Base-by-base conservation (phyloP, 306 rosid species). In the Hippophae tibetana region DNA sequence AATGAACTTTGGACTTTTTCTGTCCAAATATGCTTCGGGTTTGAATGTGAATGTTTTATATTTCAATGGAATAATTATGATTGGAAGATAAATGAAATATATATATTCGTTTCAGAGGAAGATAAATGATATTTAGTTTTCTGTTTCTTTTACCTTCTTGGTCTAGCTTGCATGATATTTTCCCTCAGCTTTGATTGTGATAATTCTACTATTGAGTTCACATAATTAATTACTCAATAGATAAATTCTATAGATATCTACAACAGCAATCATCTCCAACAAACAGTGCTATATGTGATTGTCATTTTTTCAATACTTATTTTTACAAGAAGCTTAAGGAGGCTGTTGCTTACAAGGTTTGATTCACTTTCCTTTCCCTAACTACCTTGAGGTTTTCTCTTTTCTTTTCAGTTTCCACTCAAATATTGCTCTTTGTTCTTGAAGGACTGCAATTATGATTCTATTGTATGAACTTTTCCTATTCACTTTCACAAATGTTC, bases 271-370 rank as follows among this genome's bases (percentile, higher is more conserved):
- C 83, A 60, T 80, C 85, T 69, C 76, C 74, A 65, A 57, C 80
- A 66, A 65, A 70, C 67, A 72, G 56, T 54, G 75, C 78, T 43
- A 73, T 61, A 61, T 70, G 69, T n/a, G 82, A 80, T 67, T 92
- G 74, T 78, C 95, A 87, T 76, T 83, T 92, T 69, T 82, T 92
- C 70, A 92, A 88, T 67, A 92, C 98, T 31, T 92, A 79, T 76
- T 92, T 92, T 70, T 92, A 87, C 79, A 69, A 83, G 63, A 92
- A 90, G 89, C 92, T 92, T 57, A 82, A 78, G 75, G 92, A 87
- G 69, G 98, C 90, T 67, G 82, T 80, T 47, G 78, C 88, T 50
- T 67, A 69, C 74, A 82, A 92, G 98, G 98, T 90, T 74, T 13
- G 49, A 43, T 27, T 46, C 61, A 44, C 62, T 59, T 46, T 50